Base-by-base conservation (phyloP, 1,284 basidiomycete species). In the Laetiporus sulphureus region DNA sequence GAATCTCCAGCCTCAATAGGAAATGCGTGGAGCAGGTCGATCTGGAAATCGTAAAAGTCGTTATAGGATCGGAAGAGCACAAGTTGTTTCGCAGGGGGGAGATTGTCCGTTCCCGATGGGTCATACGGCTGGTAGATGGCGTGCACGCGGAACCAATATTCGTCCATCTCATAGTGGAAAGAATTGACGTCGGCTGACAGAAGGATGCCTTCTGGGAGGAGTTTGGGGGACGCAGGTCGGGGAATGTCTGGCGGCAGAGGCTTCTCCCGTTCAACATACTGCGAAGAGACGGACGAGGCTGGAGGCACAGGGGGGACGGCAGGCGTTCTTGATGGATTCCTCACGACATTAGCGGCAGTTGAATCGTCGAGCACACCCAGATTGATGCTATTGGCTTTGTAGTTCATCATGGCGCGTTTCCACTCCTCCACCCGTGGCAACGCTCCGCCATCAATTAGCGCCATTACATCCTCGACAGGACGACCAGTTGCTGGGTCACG, bases 11-110 rank as follows among this genome's bases (percentile, higher is more conserved):
- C 94, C 66, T 98, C 94, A 39, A 76, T 72, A 4, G 92, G 92
- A 64, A 95, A 96, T 0, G 76, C 72, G 40, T 92, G 79, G 46
- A 97, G 76, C 27, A 99, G 75, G 7, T 78, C 72, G 41, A 96
- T 87, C 59, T 99, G 96, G 63, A 98, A 98, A 56, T 95, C 91
- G 68, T 95, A 96, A 64, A 99, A 99, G 63, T 99, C 94, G 58
- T 96, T 90, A 69, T 99, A 99, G 13, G 91, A 81, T 38, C 96
- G 81, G 66, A 96, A 98, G 31, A 99, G 75, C 50, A 94, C 83
- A 40, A 99, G 79, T 21, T 90, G 82, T 56, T 82, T 86, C 11
- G 87, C 80, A 3, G 73, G 75, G 30, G 79, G 83, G 32, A 83
- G 71, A 29, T 58, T 58, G 38, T 62, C 62, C 35, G 72, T 71